Evolutionary conservation across 192 early-diverging fungal species (phyloP).

Genomic region (Coemansia sp.): DNA sequence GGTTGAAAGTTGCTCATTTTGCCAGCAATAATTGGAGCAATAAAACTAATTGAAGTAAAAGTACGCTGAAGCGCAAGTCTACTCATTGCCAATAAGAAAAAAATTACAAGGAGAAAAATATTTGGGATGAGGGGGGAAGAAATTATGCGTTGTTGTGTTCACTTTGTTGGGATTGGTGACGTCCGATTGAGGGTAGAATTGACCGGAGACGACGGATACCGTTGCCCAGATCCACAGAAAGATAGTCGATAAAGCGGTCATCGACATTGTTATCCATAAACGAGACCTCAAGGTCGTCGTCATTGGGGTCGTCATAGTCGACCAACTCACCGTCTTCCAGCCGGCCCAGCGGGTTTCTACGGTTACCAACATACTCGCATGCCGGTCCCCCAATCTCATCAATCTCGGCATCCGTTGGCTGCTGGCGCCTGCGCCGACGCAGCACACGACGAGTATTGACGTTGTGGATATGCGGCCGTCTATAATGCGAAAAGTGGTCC

Average conservation of each 20-base stretch:
- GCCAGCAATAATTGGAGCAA: constrained; percentile 40
- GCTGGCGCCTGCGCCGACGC: constrained; percentile 9
- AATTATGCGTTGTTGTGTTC: too few species aligned
- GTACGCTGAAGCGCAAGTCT: constrained; percentile 21
- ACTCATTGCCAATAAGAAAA: constrained; percentile 13
- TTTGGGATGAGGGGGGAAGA: too few species aligned
- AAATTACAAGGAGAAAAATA: neutral
- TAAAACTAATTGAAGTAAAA: constrained; percentile 42
- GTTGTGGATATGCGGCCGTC: too few species aligned
- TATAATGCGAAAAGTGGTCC: too few species aligned
- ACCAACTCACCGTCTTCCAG: constrained; percentile 46
- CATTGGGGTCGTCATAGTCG: constrained; percentile 48
- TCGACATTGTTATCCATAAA: constrained; percentile 49
- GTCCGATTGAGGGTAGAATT: constrained; percentile 17
- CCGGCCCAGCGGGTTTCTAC: constrained; percentile 40
- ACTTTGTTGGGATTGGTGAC: too few species aligned
- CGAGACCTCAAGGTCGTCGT: constrained; percentile 31
- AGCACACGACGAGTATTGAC: too few species aligned
- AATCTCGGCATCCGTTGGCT: neutral
- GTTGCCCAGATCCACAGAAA: constrained; percentile 27
- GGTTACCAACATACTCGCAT: constrained; percentile 47
- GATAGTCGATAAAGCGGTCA: constrained; percentile 44
- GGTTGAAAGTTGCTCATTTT: constrained; percentile 48
- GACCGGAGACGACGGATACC: constrained; percentile 29
- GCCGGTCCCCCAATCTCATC: constrained; percentile 7